A percentile compares a stretch with the other conserved stretches of the same genome.
These are phyloP conservation scores for Argentina anserina DNA, from an alignment of 306 rosid species.

Conservation along the genomic window DNA sequence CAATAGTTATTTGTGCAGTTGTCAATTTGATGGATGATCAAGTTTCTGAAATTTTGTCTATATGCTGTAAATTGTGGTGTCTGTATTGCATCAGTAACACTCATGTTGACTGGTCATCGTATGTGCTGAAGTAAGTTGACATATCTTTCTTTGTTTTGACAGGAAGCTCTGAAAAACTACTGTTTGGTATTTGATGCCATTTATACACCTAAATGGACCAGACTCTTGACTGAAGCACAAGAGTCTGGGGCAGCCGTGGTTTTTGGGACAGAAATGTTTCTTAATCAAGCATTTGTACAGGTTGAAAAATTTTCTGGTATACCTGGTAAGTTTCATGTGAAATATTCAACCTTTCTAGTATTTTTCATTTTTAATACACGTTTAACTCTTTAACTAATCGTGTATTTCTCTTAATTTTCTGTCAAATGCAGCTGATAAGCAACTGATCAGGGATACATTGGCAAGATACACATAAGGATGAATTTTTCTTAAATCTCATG, in stretches of 20 bases:
- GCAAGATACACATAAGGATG: conserved; percentile 31
- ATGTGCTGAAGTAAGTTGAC: too few species aligned
- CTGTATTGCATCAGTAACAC: too few species aligned
- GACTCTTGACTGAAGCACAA: conserved; percentile 62
- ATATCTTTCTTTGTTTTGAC: not conserved
- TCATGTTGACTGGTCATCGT: too few species aligned
- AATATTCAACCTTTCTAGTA: not conserved
- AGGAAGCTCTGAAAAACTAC: conserved; percentile 56
- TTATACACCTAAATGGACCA: conserved; percentile 61
- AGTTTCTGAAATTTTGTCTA: not conserved
- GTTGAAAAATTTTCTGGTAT: conserved; percentile 52
- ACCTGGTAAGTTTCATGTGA: conserved; percentile 40
- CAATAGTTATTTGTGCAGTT: not conserved
- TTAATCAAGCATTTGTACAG: conserved; percentile 65
- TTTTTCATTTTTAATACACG: not conserved
- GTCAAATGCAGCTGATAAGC: conserved; percentile 54
- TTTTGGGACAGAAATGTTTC: conserved; percentile 65
- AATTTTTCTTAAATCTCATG: not conserved
- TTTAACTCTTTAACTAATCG: not conserved
- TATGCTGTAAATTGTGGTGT: not conserved
- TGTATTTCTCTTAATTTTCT: not conserved
- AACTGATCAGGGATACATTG: conserved; percentile 45
- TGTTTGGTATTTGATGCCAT: conserved; percentile 67
- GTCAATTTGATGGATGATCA: not conserved
- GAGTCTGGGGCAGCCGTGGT: conserved; percentile 51